Base-by-base conservation (phyloP, 2,329 filamentous ascomycete species). In the Cladorrhinum sp. region DNA sequence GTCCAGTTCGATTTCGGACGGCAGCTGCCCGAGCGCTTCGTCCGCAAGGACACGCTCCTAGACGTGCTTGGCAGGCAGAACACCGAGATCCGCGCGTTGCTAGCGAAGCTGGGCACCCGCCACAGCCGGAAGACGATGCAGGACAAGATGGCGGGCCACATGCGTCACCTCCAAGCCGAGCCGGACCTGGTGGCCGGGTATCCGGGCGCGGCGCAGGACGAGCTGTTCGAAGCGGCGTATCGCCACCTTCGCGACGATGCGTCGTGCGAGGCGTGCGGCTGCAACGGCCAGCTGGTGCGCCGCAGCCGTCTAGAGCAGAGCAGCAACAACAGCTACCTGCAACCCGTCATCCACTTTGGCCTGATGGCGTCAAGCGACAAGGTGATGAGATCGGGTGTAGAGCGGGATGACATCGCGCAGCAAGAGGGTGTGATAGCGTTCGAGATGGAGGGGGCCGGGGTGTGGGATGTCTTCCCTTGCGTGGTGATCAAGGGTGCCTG, bases 401-500 rank as follows among this genome's bases (percentile, higher is more conserved):
- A 74, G 42, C 70, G 74, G n/a, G 70, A 76, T 52, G 55, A 59
- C 2, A 64, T 73, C 20, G 67, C 67, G 1, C 54, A 21, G 9
- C 14, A 60, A 12, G 48, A 65, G 30, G 61, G 66, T 0, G 64
- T 74, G 7, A 70, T 75, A 39, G 73, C 65, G 0, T 73, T 77
- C 55, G 74, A 76, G 57, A 75, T 76, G 71, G 74, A 76, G 58
- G 70, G 71, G 5, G 73, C 71, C 1, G 74, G 73, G 3, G 65
- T 73, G 3, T 75, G 72, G 71, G 70, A 75, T 24, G 62, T 64
- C 20, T 55, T 73, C 7, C 69, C 69, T 1, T 71, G 66, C 26
- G 54, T 77, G 10, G 66, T 76, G 6, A 69, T 77, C 58, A 76
- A 76, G 57, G 72, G 73, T n/a, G 71, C 74, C 2, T 74, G 71